A percentile compares a stretch with the other conserved stretches of the same genome.
phyloP scores from a whole-genome alignment of 495 filamentous ascomycete species.

The Penicillium flavigenum region DNA sequence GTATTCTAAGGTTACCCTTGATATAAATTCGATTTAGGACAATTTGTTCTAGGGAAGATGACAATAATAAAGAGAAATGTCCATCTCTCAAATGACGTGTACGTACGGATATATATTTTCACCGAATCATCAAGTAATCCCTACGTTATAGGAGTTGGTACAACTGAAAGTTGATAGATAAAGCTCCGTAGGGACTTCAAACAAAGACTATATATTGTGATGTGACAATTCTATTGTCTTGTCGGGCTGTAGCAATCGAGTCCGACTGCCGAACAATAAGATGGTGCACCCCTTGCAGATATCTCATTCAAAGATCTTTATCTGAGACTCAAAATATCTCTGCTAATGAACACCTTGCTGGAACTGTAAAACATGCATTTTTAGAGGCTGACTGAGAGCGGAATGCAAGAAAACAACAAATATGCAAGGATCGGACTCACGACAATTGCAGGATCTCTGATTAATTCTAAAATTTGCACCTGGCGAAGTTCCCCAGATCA shows the following conservation, averaged over 20 bases:
- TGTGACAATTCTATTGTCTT: too few species aligned
- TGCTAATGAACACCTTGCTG: not conserved
- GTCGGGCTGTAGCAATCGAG: too few species aligned
- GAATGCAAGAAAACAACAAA: constrained; percentile 1
- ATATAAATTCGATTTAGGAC: not conserved
- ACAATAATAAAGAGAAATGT: not conserved
- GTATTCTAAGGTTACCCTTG: not conserved
- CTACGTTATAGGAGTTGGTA: too few species aligned
- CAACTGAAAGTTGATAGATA: too few species aligned
- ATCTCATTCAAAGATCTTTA: not conserved
- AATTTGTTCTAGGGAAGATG: not conserved
- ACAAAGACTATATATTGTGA: too few species aligned
- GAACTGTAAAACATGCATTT: not conserved
- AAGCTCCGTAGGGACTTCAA: too few species aligned
- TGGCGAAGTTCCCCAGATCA: not conserved
- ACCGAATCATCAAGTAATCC: too few species aligned
- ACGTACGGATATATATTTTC: too few species aligned
- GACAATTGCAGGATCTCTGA: not conserved
- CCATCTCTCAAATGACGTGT: not conserved
- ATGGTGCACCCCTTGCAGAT: not conserved
- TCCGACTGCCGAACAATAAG: too few species aligned
- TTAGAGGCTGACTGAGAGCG: not conserved
- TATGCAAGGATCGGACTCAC: not conserved
- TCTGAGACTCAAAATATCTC: not conserved
- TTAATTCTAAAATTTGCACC: not conserved